Base-by-base conservation (phyloP, 352 stramenopile species). In the Phytophthora multivora region DNA sequence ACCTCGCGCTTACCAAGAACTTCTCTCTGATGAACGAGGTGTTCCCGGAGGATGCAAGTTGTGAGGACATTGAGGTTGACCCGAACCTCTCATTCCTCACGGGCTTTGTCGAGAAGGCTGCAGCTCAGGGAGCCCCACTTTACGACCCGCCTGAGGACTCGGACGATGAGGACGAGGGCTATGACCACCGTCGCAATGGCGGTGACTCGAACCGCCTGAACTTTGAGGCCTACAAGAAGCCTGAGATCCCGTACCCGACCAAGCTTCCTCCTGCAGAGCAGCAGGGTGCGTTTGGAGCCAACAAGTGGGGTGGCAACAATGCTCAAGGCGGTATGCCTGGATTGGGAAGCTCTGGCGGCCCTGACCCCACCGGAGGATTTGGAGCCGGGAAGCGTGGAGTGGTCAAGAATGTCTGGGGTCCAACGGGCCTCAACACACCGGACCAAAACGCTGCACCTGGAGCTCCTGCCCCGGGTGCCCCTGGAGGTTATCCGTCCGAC, bases 31-130 rank as follows among this genome's bases (percentile, higher is more conserved):
- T 99, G 76, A 78, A 74, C 4, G 92, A 93, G 36, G 82, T 93
- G 3, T 97, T 99, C 51, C 98, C 97, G n/a, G 95, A 99, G 45
- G 98, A 99, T 80, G 96, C 97, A 4, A 98, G 88, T 67, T 97
- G 89, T 48, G 90, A 97, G 52, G 93, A 98, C 56, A 87, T 99
- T 51, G 89, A 98, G 31, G 93, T 98, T 5, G 97, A 99, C 72
- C 79, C 92, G 25, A 97, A 98, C 66, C 80, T 99, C 19, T 89
- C 79, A 31, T 99, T 99, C 73, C 73, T 99, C 21, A 89, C 98
- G 59, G 81, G 80, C 11, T 98, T 98, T 68, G 97, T 99, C 11
- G 81, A 97, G 56, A 82, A 98, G 45, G 95, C 97, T 13, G 72
- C 94, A 6, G 80, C 84, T 12, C 92, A 97, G 50, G 98, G 98